Base-by-base conservation (phyloP, 2,329 filamentous ascomycete genomes). In the Aspergillus unguis region DNA sequence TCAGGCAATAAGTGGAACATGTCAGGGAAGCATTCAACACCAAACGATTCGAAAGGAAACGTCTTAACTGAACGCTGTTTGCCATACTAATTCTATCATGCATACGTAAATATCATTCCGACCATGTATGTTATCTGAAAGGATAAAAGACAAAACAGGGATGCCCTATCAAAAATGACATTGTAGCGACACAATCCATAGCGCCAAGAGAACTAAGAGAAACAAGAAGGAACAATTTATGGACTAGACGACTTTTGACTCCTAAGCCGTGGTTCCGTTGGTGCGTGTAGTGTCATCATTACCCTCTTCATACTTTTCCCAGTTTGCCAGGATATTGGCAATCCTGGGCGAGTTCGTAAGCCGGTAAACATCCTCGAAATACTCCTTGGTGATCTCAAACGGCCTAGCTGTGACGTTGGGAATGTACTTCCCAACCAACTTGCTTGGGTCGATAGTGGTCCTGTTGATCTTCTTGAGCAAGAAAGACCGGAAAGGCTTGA, bases 381-480 rank as follows among this genome's bases (percentile, higher is more conserved):
- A 99, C 78, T 97, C 94, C 82, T 92, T 95, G 50, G 91, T 95
- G 61, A 99, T 80, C 72, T 91, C 90, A 71, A 99, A 99, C 11
- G 94, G 94, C 75, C 86, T 86, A 53, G 94, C 94, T 51, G 94
- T 99, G 62, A 99, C 95, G 75, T 99, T 99, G 63, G 94, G 94
- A 62, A 99, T 97, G 77, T 99, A 99, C 77, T 99, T 99, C 67
- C 94, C 94, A 62, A 99, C 83, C 67, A 99, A 78, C 81, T 97
- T 97, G 71, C 89, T 88, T 4, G 94, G 94, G 72, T 99, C 94
- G 72, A 99, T 97, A 49, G 89, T 95, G 26, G 92, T 96, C 85
- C 95, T 96, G 82, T 97, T 91, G 78, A 99, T 97, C 84, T 99
- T 99, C 88, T 97, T 99, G 65, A 97, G 86, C 70, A 99, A 75